phyloP scores from a whole-genome alignment of 139 green algal genomes.

The Chlorella vulgaris region DNA sequence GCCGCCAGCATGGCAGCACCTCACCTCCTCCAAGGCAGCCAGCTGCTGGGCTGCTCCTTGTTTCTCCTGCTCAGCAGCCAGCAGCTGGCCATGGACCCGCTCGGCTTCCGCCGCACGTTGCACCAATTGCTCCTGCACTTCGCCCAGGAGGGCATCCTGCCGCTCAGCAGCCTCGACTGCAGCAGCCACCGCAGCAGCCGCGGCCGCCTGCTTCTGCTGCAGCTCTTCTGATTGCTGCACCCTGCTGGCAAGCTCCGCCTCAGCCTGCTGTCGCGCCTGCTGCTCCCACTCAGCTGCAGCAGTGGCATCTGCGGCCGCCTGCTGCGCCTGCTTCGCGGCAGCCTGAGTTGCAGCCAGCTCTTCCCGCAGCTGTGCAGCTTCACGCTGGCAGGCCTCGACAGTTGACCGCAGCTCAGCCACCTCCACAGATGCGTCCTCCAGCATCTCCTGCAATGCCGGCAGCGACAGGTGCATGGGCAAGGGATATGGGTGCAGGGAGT shows the following conservation, averaged over 20 bases:
- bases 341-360: constrained; percentile 7
- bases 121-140: neutral
- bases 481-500: too few relatives aligned
- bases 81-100: neutral
- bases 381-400: neutral
- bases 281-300: neutral
- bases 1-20: neutral
- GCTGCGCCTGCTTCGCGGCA: neutral
- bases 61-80: neutral
- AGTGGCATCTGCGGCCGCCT: neutral
- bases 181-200: neutral
- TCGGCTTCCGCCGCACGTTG: neutral
- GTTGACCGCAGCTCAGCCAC: neutral
- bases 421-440: too few relatives aligned
- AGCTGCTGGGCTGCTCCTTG: too few relatives aligned
- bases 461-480: too few relatives aligned
- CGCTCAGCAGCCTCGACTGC: neutral
- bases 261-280: neutral
- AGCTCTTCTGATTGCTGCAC: neutral
- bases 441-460: too few relatives aligned
- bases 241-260: constrained; percentile 6
- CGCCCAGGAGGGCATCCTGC: neutral
- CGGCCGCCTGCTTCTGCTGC: constrained; percentile 2
- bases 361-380: neutral
- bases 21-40: constrained; percentile 9